Evolutionary conservation across 306 rosid species (phyloP).

Genomic region (Ormosia semicastrata): DNA sequence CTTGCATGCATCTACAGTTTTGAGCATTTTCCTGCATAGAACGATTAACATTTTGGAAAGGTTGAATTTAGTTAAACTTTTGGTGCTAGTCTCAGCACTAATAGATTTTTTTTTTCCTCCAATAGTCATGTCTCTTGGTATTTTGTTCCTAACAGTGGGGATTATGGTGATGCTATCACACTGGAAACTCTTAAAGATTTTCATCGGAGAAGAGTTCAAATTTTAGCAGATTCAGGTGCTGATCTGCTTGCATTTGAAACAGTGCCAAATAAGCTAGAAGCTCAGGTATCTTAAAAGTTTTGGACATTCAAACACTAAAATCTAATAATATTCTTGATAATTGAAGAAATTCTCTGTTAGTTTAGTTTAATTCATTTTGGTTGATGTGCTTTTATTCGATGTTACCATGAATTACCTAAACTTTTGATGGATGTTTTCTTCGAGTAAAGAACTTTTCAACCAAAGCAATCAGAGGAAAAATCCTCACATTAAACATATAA

Average conservation of each 20-base stretch:
- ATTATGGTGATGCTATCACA: conserved; percentile 50
- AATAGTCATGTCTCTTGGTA: not conserved
- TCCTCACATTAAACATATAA: not conserved
- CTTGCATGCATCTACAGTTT: not conserved
- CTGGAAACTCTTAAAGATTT: conserved; percentile 42
- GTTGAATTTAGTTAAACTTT: conserved; percentile 1
- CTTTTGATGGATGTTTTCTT: conserved; percentile 19
- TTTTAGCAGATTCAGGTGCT: conserved; percentile 54
- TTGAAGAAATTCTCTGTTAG: not conserved
- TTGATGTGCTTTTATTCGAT: not conserved
- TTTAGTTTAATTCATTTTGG: not conserved
- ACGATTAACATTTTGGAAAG: not conserved
- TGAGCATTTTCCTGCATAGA: not conserved
- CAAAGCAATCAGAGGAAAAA: not conserved
- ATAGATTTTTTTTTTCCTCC: not conserved
- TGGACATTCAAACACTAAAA: conserved; percentile 20
- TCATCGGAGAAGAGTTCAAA: conserved; percentile 62
- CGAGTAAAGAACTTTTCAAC: not conserved
- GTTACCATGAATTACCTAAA: not conserved
- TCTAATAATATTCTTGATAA: not conserved
- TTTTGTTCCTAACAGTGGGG: conserved; percentile 40
- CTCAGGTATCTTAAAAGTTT: conserved; percentile 45
- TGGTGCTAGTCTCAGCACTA: not conserved
- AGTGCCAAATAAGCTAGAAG: conserved; percentile 57
- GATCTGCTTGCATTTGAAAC: conserved; percentile 66